Base-by-base conservation (phyloP, 2,329 filamentous ascomycete species). In the Colletotrichum limetticola region DNA sequence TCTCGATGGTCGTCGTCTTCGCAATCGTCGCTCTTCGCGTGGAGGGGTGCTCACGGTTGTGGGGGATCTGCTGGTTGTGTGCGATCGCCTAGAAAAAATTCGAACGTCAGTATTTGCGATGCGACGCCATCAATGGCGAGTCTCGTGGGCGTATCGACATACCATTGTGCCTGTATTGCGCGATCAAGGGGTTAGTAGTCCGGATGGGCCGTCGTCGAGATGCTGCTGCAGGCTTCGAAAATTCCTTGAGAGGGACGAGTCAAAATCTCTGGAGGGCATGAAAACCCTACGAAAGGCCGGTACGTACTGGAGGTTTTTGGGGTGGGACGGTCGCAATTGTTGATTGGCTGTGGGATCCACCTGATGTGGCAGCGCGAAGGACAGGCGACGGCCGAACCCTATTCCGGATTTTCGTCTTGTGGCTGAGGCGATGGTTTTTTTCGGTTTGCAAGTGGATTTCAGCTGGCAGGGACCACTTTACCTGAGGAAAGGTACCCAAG, bases 11-110 rank as follows among this genome's bases (percentile, higher is more conserved):
- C 72, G 53, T 72, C 68, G 75, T 76, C 75, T 75, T 74, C 72
- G 76, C 78, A 75, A 78, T 80, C 78, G 78, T 66, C 69, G 63
- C 16, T 35, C 26, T 52, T 77, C 61, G 74, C 63, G 70, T 74
- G 74, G 69, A 76, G 78, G 66, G 75, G 76, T 74, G 77, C 93
- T 90, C 89, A 95, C 93, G 95, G 92, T 97, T 97, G 92, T 96
- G 94, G 86, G 94, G 93, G 87, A 98, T 93, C 91, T 96, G 94
- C 91, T 98, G 95, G 91, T 98, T 98, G 94, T 98, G 95, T 93
- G 97, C 97, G 95, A 98, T 98, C 91, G 96, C 94, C 73, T 76
- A 58, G 70, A 68, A 66, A 64, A 70, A 56, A 68, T 71, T 69
- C 65, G 67, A 52, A 60, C 60, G 68, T 75, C 68, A 66, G 53